Evolutionary conservation across 1,284 basidiomycete species (phyloP).

Genomic region (Singerocomus inundabilis): DNA sequence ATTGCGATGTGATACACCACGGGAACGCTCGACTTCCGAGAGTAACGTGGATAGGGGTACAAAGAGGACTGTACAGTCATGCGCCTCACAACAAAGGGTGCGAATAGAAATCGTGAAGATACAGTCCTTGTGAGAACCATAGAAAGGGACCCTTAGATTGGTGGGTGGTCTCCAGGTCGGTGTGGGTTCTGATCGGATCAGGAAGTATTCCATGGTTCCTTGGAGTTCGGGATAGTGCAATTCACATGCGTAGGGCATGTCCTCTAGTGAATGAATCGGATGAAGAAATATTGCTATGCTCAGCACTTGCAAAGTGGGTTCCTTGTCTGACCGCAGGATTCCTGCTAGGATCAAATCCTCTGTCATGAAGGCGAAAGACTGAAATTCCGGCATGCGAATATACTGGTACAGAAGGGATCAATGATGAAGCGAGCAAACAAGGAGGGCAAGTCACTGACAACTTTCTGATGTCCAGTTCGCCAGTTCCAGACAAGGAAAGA

Average conservation of each 20-base stretch:
- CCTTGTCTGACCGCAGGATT: constrained; percentile 34
- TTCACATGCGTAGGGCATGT: constrained; percentile 34
- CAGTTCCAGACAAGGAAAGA: constrained; percentile 54
- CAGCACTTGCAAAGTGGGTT: constrained; percentile 30
- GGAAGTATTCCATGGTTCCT: constrained; percentile 24
- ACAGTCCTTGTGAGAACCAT: constrained; percentile 21
- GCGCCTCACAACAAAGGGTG: neutral
- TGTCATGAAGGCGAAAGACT: constrained; percentile 26
- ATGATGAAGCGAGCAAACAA: neutral
- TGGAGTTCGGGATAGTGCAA: constrained; percentile 41
- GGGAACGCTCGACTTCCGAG: constrained; percentile 43
- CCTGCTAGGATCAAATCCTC: constrained; percentile 41
- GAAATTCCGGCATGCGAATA: constrained; percentile 16
- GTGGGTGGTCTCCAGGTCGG: constrained; percentile 42
- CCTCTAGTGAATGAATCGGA: constrained; percentile 18
- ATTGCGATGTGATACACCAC: constrained; percentile 36
- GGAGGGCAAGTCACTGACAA: constrained; percentile 34
- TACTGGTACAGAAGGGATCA: constrained; percentile 9
- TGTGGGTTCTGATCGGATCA: constrained; percentile 55
- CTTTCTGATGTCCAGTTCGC: constrained; percentile 43
- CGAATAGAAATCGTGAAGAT: constrained; percentile 28
- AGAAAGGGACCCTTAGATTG: constrained; percentile 19
- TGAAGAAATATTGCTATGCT: constrained; percentile 23
- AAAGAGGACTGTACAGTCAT: constrained; percentile 22
- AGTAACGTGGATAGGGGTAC: constrained; percentile 40